Base-by-base conservation (phyloP, 441 rosid genomes). In the Breynia disticha region DNA sequence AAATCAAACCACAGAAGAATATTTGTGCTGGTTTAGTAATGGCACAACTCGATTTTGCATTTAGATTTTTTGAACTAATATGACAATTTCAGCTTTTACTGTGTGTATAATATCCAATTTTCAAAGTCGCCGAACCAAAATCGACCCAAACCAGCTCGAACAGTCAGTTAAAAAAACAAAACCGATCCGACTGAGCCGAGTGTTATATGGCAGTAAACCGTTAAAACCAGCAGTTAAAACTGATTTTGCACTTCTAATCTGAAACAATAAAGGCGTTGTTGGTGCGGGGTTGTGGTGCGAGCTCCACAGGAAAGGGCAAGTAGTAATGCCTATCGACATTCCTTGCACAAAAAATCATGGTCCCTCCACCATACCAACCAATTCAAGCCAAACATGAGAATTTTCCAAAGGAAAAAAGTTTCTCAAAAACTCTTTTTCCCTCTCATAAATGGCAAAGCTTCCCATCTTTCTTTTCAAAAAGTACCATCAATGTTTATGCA, bases 331-430 rank as follows among this genome's bases (percentile, higher is more conserved):
- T 65, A 57, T 64, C 62, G 58, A 61, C 18, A 52, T 64, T 66
- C 60, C 18, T 59, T 61, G 65, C 73, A 62, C 44, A 61, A 46
- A 67, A n/a, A 67, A 50, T 66, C 55, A 62, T 57, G 78, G 73
- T 37, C 70, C 78, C 76, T 70, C 67, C 67, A 67, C 71, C 60
- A 61, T 50, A 47, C 78, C 59, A 60, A 52, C 71, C 5, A 53
- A 68, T 54, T 65, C 56, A 61, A 60, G 56, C 62, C 77, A 41
- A 70, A 54, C 69, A 61, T 50, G 57, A 57, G 51, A 70, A 63
- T 65, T 61, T 57, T 38, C 32, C 38, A 7, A 11, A 16, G 22
- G 19, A 12, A 20, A 20, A 53, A 55, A 50, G 58, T 55, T 18
- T 22, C 20, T 21, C 1, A 50, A 46, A 41, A n/a, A n/a, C n/a